Percentiles rank a stretch among this genome's conserved stretches.
Evolutionary conservation across 1,284 basidiomycete genomes (phyloP).

Genomic region (Lentinus polychrous): DNA sequence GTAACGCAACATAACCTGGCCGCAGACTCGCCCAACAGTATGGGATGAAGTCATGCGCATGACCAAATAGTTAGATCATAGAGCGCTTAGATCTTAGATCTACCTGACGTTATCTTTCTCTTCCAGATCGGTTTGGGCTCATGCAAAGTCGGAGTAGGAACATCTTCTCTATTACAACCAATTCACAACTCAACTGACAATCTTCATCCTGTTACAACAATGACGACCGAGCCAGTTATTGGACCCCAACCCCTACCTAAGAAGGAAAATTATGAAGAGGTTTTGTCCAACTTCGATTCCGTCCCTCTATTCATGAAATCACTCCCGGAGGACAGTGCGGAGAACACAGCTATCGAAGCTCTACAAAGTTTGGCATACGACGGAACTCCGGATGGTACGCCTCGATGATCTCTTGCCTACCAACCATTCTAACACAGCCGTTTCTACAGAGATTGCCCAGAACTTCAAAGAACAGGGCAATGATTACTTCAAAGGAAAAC

Average conservation of each 20-base stretch:
- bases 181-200: too few relatives aligned
- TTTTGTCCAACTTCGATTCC: conserved; percentile 46
- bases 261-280: conserved; percentile 26
- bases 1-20: too few relatives aligned
- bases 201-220: background rate
- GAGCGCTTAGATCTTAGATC: too few relatives aligned
- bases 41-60: too few relatives aligned
- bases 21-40: too few relatives aligned
- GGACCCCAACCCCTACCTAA: background rate
- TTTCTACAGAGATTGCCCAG: conserved; percentile 69
- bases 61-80: too few relatives aligned
- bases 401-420: conserved; percentile 1
- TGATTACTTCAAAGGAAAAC: conserved; percentile 85
- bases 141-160: too few relatives aligned
- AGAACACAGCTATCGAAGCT: conserved; percentile 71
- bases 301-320: conserved; percentile 91
- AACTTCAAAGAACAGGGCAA: conserved; percentile 97
- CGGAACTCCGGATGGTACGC: conserved; percentile 89
- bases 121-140: too few relatives aligned
- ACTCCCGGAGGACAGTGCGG: conserved; percentile 62
- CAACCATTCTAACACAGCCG: background rate
- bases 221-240: background rate
- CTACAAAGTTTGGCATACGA: conserved; percentile 84
- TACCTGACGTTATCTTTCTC: too few relatives aligned
- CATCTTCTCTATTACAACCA: too few relatives aligned